Evolutionary conservation across 768 basidiomycete species (phyloP), one percentile per base, ranked within the genome.

Genomic region (Lyophyllum atratum): DNA sequence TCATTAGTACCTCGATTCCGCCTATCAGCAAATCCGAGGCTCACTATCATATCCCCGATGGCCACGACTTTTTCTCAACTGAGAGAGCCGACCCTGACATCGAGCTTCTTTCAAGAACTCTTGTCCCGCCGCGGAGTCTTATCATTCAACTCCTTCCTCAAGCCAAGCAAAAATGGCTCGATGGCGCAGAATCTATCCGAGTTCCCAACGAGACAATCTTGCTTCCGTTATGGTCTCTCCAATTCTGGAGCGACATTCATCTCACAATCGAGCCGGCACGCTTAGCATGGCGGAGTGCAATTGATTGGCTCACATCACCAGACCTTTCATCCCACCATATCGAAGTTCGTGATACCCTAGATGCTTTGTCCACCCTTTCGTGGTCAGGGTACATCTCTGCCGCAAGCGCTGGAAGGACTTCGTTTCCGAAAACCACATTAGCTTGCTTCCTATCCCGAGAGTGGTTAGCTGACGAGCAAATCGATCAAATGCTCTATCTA

Each of bases 151-250:
- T 52, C 4, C 17, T 52, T 14, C n/a, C 50, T 12, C 37, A 15
- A 11, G 34, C 24, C 22, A 28, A 49, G 19, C 48, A 43, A 33
- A 12, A 34, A 21, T 56, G 26, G 25, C 26, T 56, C 2, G 37
- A 56, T 24, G 55, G 55, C n/a, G 31, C 7, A 3, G 40, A 51
- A 26, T 56, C 55, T 25, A 51, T 56, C n/a, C 28, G 15, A 22
- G 19, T 51, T 33, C 40, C 42, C 24, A n/a, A 25, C 34, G n/a
- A n/a, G 11, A n/a, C 34, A 40, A 52, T 14, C 34, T n/a, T 31
- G 9, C 26, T 43, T 17, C 49, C 19, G 17, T 28, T 56, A 2
- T 56, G 49, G 48, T 25, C 42, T 24, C 1, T 51, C 7, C 29
- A 15, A 5, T 46, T 56, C 17, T 56, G 55, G 55, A 56, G 15